These are phyloP conservation scores for Takashimella koratensis DNA, from an alignment of 1,284 basidiomycete species.

Conservation along the genomic window DNA sequence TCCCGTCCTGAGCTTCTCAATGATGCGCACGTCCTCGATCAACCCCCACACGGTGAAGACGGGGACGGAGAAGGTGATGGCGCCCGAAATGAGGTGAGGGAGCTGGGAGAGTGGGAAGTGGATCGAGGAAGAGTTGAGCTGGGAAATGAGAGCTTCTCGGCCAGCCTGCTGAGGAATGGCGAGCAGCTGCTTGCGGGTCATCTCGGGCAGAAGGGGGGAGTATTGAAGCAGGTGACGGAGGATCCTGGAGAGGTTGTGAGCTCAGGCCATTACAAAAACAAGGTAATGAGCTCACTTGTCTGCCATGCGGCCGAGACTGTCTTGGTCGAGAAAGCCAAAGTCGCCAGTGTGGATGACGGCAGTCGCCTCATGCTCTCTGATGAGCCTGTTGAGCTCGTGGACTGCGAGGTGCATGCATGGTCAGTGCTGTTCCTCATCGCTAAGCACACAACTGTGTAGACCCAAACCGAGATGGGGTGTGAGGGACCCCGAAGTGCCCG, in stretches of 20 bases:
- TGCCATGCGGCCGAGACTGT: slow-evolving; percentile 81
- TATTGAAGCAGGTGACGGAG: slow-evolving; percentile 95
- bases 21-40: slow-evolving; percentile 88
- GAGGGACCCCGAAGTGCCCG: too few relatives aligned
- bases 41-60: slow-evolving; percentile 97
- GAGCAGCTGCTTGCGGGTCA: slow-evolving; percentile 76
- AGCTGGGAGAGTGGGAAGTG: slow-evolving; percentile 77
- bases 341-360: slow-evolving; percentile 98
- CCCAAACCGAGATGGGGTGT: too few relatives aligned
- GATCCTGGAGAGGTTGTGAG: slow-evolving; percentile 57
- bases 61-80: slow-evolving; percentile 82
- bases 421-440: too few relatives aligned
- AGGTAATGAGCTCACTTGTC: slow-evolving; percentile 59
- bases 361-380: slow-evolving; percentile 79
- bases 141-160: slow-evolving; percentile 47
- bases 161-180: slow-evolving; percentile 58
- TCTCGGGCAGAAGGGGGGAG: slow-evolving; percentile 84
- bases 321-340: slow-evolving; percentile 94
- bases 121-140: slow-evolving; percentile 56
- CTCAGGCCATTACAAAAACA: not conserved
- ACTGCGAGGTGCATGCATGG: too few relatives aligned
- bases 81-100: slow-evolving; percentile 80
- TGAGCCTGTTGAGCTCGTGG: slow-evolving; percentile 84
- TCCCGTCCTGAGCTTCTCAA: slow-evolving; percentile 86
- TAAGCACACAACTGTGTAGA: too few relatives aligned